These are phyloP conservation scores for Pseudodiploospora longispora DNA, from an alignment of 2,329 filamentous ascomycete species.

Conservation along the genomic window DNA sequence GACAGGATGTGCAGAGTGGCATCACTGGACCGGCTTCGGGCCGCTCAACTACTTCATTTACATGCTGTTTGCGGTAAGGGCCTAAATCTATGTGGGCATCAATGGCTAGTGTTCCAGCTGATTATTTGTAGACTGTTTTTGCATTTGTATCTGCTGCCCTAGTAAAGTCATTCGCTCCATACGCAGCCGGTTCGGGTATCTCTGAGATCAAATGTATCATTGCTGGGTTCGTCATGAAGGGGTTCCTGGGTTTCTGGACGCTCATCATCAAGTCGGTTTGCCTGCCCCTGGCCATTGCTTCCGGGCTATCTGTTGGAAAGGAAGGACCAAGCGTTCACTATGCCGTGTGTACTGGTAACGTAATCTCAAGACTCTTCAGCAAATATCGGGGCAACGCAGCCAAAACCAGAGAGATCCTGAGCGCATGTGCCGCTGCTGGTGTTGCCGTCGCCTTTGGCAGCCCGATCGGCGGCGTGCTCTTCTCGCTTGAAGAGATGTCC, in stretches of 20 bases:
- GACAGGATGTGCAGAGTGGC: constrained; percentile 77
- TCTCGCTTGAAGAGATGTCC: constrained; percentile 97
- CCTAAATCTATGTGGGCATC: not conserved
- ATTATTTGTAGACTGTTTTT: constrained; percentile 54
- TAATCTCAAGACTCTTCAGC: constrained; percentile 84
- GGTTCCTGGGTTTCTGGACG: constrained; percentile 87
- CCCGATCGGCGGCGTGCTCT: constrained; percentile 92
- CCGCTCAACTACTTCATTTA: constrained; percentile 83
- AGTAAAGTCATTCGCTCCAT: constrained; percentile 87
- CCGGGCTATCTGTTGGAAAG: constrained; percentile 89
- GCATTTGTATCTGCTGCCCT: constrained; percentile 74
- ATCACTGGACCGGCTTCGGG: constrained; percentile 72
- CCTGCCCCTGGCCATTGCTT: constrained; percentile 85
- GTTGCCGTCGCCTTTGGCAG: constrained; percentile 96
- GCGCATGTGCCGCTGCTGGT: constrained; percentile 87
- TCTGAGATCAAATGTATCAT: constrained; percentile 99
- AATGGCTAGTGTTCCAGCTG: not conserved
- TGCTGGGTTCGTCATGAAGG: constrained; percentile 98
- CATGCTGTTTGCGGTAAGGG: constrained; percentile 67
- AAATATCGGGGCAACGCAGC: constrained; percentile 89
- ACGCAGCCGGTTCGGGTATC: constrained; percentile 92
- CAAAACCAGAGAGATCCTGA: constrained; percentile 91
- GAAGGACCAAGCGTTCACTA: constrained; percentile 99
- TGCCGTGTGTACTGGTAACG: constrained; percentile 93
- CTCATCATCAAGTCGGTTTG: constrained; percentile 89